Conservation (phyloP, 192 early-diverging fungal species). For the Ambispora gerdemannii region DNA sequence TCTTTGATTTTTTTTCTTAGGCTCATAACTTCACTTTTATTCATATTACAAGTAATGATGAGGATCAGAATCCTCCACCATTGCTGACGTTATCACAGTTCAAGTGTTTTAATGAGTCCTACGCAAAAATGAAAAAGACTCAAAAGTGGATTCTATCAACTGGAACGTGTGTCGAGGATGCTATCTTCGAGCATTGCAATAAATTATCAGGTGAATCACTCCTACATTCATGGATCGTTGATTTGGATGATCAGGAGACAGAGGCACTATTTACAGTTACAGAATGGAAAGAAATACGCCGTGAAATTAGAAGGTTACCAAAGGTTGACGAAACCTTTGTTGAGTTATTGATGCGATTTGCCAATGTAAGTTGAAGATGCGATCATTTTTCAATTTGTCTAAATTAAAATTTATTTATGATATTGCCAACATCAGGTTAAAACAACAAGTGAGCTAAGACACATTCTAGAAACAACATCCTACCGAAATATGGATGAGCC, state of each 20-base stretch:
- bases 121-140: conserved; percentile 14
- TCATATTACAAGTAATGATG: background rate
- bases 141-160: conserved; percentile 26
- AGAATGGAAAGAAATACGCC: conserved; percentile 23
- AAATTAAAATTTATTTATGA: too few relatives aligned
- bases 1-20: background rate
- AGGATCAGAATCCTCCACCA: background rate
- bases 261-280: background rate
- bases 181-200: conserved; percentile 22
- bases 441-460: conserved; percentile 20
- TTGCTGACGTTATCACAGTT: background rate
- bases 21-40: background rate
- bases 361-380: conserved; percentile 26
- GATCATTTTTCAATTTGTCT: too few relatives aligned
- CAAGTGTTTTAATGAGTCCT: conserved; percentile 13
- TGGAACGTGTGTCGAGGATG: conserved; percentile 23
- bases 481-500: conserved; percentile 22
- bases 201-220: conserved; percentile 10
- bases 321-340: conserved; percentile 10
- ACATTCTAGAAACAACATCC: conserved; percentile 28
- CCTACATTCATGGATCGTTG: conserved; percentile 24
- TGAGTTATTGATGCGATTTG: conserved; percentile 29
- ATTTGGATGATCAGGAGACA: conserved; percentile 23
- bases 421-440: conserved; percentile 16
- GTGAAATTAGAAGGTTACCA: too few relatives aligned